These are phyloP conservation scores for Petunia axillaris DNA, from an alignment of 257 asterid species.

Conservation along the genomic window DNA sequence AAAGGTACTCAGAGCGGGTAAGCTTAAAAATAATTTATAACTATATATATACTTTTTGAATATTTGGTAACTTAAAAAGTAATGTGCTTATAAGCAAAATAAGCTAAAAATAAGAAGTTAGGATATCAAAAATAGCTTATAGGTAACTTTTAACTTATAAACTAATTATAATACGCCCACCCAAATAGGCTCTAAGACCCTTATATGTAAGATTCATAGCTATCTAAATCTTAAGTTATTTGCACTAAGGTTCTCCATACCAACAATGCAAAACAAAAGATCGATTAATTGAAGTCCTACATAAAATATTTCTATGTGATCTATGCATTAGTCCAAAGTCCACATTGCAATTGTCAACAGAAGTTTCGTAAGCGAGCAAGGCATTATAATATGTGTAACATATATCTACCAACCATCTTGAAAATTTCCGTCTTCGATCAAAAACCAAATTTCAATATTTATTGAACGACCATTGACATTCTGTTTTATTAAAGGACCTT, in stretches of 20 bases:
- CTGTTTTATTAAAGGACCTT: not conserved
- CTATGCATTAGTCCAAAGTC: constrained; percentile 7
- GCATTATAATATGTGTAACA: not conserved
- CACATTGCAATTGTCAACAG: not conserved
- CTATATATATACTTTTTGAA: too few relatives aligned
- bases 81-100: too few relatives aligned
- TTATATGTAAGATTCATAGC: not conserved
- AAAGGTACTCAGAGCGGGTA: not conserved
- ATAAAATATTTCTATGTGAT: too few relatives aligned
- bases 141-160: too few relatives aligned
- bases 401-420: constrained; percentile 22
- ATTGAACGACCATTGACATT: constrained; percentile 14
- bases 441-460: constrained; percentile 17
- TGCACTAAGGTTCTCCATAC: not conserved
- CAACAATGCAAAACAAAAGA: not conserved
- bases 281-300: not conserved
- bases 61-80: too few relatives aligned
- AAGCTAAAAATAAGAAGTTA: too few relatives aligned
- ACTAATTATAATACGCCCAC: too few relatives aligned
- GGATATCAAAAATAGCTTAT: too few relatives aligned
- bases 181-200: not conserved
- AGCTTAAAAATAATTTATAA: too few relatives aligned
- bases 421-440: not conserved
- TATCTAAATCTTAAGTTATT: too few relatives aligned
- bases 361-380: not conserved